Conservation (phyloP, 169 alveolate genomes). For the Eimeria sp. region DNA sequence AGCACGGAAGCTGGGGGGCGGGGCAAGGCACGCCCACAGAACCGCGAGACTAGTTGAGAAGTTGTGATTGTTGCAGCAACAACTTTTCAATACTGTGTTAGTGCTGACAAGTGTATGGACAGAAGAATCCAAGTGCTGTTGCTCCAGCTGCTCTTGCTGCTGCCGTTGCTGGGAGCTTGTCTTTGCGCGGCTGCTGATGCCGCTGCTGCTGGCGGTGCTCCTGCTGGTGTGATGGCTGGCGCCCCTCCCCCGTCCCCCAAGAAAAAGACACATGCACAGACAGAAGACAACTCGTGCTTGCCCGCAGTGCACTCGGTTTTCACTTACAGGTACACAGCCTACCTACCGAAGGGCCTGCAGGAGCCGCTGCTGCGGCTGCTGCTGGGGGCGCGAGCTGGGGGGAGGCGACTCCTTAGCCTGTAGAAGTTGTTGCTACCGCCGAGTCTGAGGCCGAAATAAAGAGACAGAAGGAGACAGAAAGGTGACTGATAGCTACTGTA, state of each 20-base stretch:
- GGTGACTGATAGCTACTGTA: not conserved
- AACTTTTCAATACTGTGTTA: not conserved
- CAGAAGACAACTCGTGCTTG: slow-evolving; percentile 11
- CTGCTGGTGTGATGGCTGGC: not conserved
- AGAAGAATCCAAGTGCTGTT: slow-evolving; percentile 5
- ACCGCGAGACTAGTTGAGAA: not conserved
- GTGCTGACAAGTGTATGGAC: not conserved
- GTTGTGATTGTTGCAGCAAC: not conserved
- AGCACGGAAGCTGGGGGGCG: slow-evolving; percentile 49
- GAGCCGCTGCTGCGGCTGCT: slow-evolving; percentile 53
- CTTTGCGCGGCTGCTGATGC: slow-evolving; percentile 22
- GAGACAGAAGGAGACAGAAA: slow-evolving; percentile 50
- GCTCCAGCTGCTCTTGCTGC: slow-evolving; percentile 32
- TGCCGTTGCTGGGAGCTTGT: slow-evolving; percentile 24
- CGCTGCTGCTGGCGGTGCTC: slow-evolving; percentile 27
- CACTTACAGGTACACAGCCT: slow-evolving; percentile 1
- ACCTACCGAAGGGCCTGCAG: slow-evolving; percentile 52
- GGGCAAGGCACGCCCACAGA: not conserved
- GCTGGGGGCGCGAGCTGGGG: slow-evolving; percentile 68
- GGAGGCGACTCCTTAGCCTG: slow-evolving; percentile 13
- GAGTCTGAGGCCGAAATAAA: slow-evolving; percentile 19
- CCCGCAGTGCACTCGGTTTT: not conserved
- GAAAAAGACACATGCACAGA: not conserved
- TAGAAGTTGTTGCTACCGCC: slow-evolving; percentile 25
- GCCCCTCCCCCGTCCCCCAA: not conserved